Evolutionary conservation across 345 rosid genomes (phyloP), one percentile per base, ranked within the genome.

Genomic region (Arabis alpina): DNA sequence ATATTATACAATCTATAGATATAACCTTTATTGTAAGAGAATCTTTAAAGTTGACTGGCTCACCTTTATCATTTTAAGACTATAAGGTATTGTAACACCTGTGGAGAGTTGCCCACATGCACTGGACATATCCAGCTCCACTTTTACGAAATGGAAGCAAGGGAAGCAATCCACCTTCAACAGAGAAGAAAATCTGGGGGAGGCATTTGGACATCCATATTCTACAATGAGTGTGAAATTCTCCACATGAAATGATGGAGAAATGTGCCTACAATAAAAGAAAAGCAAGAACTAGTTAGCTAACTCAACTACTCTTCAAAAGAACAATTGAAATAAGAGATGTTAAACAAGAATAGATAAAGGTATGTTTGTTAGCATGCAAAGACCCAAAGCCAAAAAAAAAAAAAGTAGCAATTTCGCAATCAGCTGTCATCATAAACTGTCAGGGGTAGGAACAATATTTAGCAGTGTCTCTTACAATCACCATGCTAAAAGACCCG

Each of bases 161-260:
- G 85, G 83, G 63, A 66, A 64, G 50, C 74, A 65, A 70, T 47
- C 64, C 52, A 73, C 57, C 23, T 76, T 70, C 11, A 68, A 34
- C 64, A 75, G 70, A 60, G 78, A 67, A 49, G 77, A 72, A 71
- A 81, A 56, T 66, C 72, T 78, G 24, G 91, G 81, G 8, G 80
- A 78, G 49, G 54, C 77, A 60, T 73, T 64, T 66, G 83, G 68
- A 62, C 88, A 87, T 69, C 87, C 91, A 67, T 82, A 86, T 67
- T 86, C 88, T 75, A 86, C 53, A 75, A 86, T 76, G 71, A 82
- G 30, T 61, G 61, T 58, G 80, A 86, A 86, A 73, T 82, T 80
- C 77, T 76, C 59, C 72, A 84, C 53, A 25, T 82, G 83, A 72
- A 84, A 82, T 56, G 79, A 68, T 70, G 82, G 70, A 76, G 83